Evolutionary conservation across 2,329 filamentous ascomycete genomes (phyloP).

Genomic region (Periglandula ipomoeae): DNA sequence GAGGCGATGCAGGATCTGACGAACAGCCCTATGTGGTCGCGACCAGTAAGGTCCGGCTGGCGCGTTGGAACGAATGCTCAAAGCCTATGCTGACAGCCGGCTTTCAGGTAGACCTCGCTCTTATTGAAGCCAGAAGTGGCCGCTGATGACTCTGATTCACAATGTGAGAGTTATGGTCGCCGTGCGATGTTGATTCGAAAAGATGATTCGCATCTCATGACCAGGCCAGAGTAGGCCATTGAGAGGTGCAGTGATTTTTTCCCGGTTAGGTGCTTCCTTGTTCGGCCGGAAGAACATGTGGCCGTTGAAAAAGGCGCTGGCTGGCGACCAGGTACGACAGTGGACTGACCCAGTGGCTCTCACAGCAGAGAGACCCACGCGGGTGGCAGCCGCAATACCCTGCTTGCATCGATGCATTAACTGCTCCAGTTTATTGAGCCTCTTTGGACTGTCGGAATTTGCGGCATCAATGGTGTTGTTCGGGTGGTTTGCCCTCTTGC

Average conservation of each 20-base stretch:
- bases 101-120: neutral
- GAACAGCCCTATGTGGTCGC: neutral
- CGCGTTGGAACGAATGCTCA: neutral
- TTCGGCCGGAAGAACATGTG: slow-evolving; percentile 4
- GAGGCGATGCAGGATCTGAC: neutral
- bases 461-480: too few relatives aligned
- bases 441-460: too few relatives aligned
- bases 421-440: neutral
- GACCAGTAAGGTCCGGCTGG: too few relatives aligned
- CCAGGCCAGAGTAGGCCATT: neutral
- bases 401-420: neutral
- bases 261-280: neutral
- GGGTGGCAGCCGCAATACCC: neutral
- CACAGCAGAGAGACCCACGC: neutral
- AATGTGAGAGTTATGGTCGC: too few relatives aligned
- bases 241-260: slow-evolving; percentile 1
- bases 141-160: neutral
- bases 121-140: neutral
- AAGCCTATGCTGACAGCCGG: neutral
- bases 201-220: neutral
- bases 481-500: too few relatives aligned
- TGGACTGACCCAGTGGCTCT: neutral
- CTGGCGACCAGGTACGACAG: neutral
- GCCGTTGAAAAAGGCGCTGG: neutral
- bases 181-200: too few relatives aligned